phyloP scores from a whole-genome alignment of 352 stramenopile genomes.

The Globisporangium canariense region DNA sequence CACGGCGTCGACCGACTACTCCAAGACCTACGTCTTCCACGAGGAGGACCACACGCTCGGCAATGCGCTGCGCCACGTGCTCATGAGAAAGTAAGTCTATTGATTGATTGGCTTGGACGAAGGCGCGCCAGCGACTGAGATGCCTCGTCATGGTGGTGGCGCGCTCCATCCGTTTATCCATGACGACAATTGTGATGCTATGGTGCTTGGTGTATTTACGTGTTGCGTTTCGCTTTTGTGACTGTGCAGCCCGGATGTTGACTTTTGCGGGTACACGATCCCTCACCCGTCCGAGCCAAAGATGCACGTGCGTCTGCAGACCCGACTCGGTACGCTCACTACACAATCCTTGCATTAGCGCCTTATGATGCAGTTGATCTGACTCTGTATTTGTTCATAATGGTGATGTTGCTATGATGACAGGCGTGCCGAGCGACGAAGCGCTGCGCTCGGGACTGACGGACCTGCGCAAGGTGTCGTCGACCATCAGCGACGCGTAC shows the following conservation, averaged over 20 bases:
- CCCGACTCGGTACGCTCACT: constrained; percentile 42
- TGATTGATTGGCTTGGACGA: background rate
- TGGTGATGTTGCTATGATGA: background rate
- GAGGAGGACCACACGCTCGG: constrained; percentile 90
- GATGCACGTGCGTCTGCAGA: constrained; percentile 93
- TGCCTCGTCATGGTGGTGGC: background rate
- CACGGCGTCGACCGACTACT: constrained; percentile 72
- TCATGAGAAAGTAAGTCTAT: constrained; percentile 85
- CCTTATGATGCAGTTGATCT: background rate
- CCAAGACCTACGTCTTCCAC: constrained; percentile 87
- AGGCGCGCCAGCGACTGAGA: background rate
- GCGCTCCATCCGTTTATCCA: background rate
- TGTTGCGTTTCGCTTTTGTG: background rate
- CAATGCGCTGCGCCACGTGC: constrained; percentile 89
- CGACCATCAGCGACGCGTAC: constrained; percentile 69
- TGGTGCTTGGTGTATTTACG: background rate
- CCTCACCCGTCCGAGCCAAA: constrained; percentile 94
- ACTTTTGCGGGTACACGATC: constrained; percentile 95
- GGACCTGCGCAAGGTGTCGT: constrained; percentile 72
- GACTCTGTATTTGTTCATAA: background rate
- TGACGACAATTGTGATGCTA: background rate
- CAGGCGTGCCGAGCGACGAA: constrained; percentile 61
- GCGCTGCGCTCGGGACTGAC: constrained; percentile 57
- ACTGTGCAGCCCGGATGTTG: constrained; percentile 73
- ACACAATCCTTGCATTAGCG: background rate